Conservation (phyloP, 371 early-diverging fungal genomes). For the Saksenaea oblongispora region DNA sequence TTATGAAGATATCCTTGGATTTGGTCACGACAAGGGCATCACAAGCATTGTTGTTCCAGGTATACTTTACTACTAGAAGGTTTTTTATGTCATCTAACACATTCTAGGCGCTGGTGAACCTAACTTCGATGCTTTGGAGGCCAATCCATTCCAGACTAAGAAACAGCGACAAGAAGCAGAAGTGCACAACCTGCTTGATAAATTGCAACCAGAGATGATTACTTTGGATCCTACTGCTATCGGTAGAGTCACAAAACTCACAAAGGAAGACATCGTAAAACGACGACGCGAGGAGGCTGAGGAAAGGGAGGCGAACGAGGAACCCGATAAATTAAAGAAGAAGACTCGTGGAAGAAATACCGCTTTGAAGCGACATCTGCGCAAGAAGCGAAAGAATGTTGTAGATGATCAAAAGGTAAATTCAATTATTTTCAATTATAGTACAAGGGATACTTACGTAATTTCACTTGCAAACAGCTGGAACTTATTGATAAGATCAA, state of each 20-base stretch:
- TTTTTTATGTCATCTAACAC: not conserved
- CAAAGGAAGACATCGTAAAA: constrained; percentile 48
- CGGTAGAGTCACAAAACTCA: constrained; percentile 65
- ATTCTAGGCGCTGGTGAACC: constrained; percentile 86
- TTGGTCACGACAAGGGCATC: constrained; percentile 88
- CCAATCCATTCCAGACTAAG: constrained; percentile 93
- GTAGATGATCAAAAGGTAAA: constrained; percentile 68
- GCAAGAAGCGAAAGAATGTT: constrained; percentile 76
- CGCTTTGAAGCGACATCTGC: constrained; percentile 68
- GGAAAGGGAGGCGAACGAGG: constrained; percentile 31
- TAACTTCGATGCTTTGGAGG: constrained; percentile 94
- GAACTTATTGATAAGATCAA: constrained; percentile 28
- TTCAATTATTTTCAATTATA: not conserved
- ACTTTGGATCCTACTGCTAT: constrained; percentile 77
- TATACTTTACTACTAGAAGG: constrained; percentile 3
- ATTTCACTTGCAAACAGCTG: constrained; percentile 9
- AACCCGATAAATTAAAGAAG: constrained; percentile 52
- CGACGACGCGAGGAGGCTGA: constrained; percentile 46
- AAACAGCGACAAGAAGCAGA: constrained; percentile 93
- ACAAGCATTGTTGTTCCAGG: constrained; percentile 92
- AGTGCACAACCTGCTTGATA: constrained; percentile 91
- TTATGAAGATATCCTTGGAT: constrained; percentile 96
- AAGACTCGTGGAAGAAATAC: constrained; percentile 81
- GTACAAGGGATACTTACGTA: not conserved
- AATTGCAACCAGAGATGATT: constrained; percentile 90